Percentiles rank a stretch among this genome's conserved stretches.
Evolutionary conservation across 257 asterid species (phyloP).

Genomic region (Marsdenia floribunda): DNA sequence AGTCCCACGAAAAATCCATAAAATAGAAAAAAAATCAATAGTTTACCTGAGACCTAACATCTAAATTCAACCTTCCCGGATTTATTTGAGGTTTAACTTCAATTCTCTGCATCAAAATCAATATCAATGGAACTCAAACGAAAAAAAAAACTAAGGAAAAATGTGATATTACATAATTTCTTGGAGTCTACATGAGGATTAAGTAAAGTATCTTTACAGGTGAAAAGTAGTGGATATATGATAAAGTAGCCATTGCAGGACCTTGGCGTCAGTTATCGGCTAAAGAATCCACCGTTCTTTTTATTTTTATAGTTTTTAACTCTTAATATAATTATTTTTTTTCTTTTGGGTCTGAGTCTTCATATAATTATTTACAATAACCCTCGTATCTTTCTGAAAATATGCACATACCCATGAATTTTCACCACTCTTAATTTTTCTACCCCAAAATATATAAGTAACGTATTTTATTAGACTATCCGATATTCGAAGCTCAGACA

Average conservation of each 20-base stretch:
- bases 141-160: background rate
- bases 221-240: conserved; percentile 18
- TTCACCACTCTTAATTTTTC: background rate
- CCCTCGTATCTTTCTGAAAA: background rate
- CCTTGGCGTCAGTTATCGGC: background rate
- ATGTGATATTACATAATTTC: background rate
- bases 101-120: conserved; percentile 41
- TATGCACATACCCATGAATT: background rate
- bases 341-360: no score
- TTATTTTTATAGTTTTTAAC: background rate
- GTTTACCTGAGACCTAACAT: conserved; percentile 44
- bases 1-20: background rate
- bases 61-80: conserved; percentile 29
- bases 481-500: no score
- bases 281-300: background rate
- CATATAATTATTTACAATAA: background rate
- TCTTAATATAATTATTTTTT: no score
- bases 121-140: background rate
- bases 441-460: no score
- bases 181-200: background rate
- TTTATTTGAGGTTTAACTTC: conserved; percentile 33
- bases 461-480: background rate
- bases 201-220: conserved; percentile 21
- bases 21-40: background rate
- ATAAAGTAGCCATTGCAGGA: conserved; percentile 35